phyloP scores from a whole-genome alignment of 2,329 filamentous ascomycete genomes.

The Penicillium sp. region DNA sequence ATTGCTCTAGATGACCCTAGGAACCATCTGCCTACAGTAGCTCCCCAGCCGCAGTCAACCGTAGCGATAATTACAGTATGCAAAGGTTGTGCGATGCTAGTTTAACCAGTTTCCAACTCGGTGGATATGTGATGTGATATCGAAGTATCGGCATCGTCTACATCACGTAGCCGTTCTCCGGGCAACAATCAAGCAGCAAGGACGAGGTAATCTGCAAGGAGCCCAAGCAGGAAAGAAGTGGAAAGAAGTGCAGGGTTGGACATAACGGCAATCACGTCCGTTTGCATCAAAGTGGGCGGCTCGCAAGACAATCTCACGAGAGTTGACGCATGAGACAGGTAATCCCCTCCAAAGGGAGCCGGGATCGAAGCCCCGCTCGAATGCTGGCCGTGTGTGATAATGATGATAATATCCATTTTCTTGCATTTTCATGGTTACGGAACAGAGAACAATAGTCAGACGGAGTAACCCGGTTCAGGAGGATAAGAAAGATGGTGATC shows the following conservation, averaged over 20 bases:
- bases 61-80: neutral
- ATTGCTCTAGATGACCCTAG: neutral
- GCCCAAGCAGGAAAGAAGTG: slow-evolving; percentile 16
- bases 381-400: slow-evolving; percentile 10
- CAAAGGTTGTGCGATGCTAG: neutral
- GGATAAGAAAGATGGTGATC: slow-evolving; percentile 5
- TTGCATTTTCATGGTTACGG: neutral
- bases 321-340: slow-evolving; percentile 20
- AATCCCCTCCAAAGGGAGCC: slow-evolving; percentile 7
- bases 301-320: neutral
- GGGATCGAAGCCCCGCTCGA: slow-evolving; percentile 15
- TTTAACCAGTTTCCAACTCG: neutral
- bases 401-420: slow-evolving; percentile 9
- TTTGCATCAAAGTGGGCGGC: neutral
- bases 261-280: slow-evolving; percentile 2
- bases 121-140: neutral
- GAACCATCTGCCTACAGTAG: neutral
- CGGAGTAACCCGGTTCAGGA: neutral
- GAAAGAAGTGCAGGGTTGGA: slow-evolving; percentile 5
- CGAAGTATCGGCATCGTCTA: neutral
- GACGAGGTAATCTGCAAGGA: slow-evolving; percentile 27
- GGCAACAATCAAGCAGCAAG: slow-evolving; percentile 17
- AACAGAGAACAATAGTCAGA: slow-evolving; percentile 1
- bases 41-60: neutral
- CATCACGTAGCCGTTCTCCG: neutral